A percentile compares a stretch with the other conserved stretches of the same genome.
These are phyloP conservation scores for Solanum bukasovii DNA, from an alignment of 257 asterid species.

Conservation along the genomic window DNA sequence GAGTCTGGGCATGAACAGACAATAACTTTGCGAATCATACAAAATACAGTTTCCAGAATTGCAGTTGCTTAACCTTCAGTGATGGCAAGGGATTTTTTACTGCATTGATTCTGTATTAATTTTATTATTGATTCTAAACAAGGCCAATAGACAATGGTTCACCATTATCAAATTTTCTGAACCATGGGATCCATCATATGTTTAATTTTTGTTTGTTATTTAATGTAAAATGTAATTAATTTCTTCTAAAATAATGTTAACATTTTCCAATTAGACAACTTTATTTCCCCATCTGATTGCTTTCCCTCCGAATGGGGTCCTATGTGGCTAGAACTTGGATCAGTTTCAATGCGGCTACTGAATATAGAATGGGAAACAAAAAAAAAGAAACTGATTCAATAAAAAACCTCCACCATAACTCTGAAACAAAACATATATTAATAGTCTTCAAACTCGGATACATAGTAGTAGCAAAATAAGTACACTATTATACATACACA, in stretches of 20 bases:
- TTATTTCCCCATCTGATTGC: not conserved
- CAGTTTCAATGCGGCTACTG: not conserved
- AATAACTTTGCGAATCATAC: not conserved
- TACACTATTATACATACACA: not conserved
- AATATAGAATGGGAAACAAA: too few species aligned
- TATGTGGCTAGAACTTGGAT: too few species aligned
- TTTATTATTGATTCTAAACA: not conserved
- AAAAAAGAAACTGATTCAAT: not conserved
- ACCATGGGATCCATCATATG: not conserved
- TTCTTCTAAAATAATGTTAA: not conserved
- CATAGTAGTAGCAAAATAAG: not conserved
- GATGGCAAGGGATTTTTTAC: not conserved
- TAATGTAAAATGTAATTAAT: too few species aligned
- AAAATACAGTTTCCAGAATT: not conserved
- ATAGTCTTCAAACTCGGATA: not conserved
- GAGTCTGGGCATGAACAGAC: slow-evolving; percentile 57
- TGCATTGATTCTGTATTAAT: not conserved
- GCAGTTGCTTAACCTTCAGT: not conserved
- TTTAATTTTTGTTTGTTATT: not conserved
- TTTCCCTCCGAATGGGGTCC: too few species aligned
- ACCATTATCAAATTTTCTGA: not conserved
- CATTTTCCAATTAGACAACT: not conserved
- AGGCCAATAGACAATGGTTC: not conserved
- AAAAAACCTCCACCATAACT: not conserved
- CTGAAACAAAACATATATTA: not conserved